phyloP scores from a whole-genome alignment of 768 basidiomycete genomes.

The Boletus pseudo-olivaceus region DNA sequence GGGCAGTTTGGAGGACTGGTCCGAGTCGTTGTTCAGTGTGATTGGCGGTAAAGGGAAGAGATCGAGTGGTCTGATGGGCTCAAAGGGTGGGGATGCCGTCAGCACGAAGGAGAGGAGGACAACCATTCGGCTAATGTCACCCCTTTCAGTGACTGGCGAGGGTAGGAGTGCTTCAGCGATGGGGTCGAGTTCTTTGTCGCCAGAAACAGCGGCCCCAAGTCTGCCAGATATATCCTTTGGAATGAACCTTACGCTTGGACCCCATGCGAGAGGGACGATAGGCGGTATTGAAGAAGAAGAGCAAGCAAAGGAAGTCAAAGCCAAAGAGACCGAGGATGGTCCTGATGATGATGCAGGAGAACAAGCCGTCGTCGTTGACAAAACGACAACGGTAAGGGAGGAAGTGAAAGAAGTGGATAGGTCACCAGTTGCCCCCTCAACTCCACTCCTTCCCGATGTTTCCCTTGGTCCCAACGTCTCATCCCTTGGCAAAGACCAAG shows the following conservation, averaged over 20 bases:
- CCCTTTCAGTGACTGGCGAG: background rate
- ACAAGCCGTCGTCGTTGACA: background rate
- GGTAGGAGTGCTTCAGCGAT: background rate
- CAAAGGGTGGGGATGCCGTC: background rate
- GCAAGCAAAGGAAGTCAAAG: background rate
- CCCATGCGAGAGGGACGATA: slow-evolving; percentile 5
- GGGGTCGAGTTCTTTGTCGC: slow-evolving; percentile 2
- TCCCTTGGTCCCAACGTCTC: slow-evolving; percentile 11
- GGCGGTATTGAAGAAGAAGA: slow-evolving; percentile 12
- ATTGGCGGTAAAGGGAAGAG: slow-evolving; percentile 35
- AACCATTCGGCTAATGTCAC: slow-evolving; percentile 15
- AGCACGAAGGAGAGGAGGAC: slow-evolving; percentile 16
- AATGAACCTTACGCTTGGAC: slow-evolving; percentile 17
- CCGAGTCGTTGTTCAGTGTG: slow-evolving; percentile 50
- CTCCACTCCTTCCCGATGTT: slow-evolving; percentile 12
- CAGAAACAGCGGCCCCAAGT: slow-evolving; percentile 7
- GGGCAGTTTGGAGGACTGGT: slow-evolving; percentile 50
- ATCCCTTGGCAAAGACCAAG: slow-evolving; percentile 9
- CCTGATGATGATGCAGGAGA: background rate
- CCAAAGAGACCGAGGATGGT: background rate
- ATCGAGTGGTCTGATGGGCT: slow-evolving; percentile 4
- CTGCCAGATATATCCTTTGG: slow-evolving; percentile 19
- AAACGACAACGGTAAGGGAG: background rate
- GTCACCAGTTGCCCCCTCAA: background rate
- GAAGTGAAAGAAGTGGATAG: background rate